Evolutionary conservation across 768 basidiomycete genomes (phyloP).

Genomic region (Auriscalpium orientale): DNA sequence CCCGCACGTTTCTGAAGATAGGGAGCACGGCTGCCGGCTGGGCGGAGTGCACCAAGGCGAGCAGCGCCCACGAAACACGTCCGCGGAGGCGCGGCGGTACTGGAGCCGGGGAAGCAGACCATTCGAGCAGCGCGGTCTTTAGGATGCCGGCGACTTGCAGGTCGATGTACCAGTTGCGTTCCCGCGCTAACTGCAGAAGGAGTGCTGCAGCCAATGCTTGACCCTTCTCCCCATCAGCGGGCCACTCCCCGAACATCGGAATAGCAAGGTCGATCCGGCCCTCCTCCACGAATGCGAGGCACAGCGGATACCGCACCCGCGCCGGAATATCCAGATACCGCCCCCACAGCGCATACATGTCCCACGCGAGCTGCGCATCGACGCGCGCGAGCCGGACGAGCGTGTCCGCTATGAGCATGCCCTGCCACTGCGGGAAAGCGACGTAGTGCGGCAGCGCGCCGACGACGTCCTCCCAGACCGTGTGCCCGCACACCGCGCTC

Average conservation of each 20-base stretch:
- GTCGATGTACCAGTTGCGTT: conserved; percentile 6
- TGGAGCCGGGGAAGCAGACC: conserved; percentile 26
- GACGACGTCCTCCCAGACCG: conserved; percentile 12
- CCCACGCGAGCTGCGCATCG: conserved; percentile 7
- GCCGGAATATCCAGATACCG: conserved; percentile 7
- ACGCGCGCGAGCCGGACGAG: conserved; percentile 7
- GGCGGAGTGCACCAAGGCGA: conserved; percentile 29
- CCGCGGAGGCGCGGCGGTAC: conserved; percentile 35
- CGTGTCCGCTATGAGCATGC: conserved; percentile 7
- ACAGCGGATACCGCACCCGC: conserved; percentile 2
- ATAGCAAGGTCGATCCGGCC: conserved; percentile 10
- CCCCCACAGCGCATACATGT: conserved; percentile 8
- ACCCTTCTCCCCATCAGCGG: conserved; percentile 1
- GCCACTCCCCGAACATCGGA: conserved; percentile 1
- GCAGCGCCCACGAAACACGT: conserved; percentile 31
- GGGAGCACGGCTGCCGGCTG: conserved; percentile 29
- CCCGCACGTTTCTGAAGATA: conserved; percentile 34
- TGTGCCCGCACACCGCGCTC: conserved; percentile 4
- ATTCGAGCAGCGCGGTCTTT: conserved; percentile 19
- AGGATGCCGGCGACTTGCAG: conserved; percentile 8
- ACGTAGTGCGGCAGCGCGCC: conserved; percentile 11
- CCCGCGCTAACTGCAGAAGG: conserved; percentile 15
- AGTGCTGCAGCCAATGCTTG: conserved; percentile 25
- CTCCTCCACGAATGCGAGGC: conserved; percentile 7
- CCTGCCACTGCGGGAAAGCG: conserved; percentile 11